Conservation (phyloP, 176 grass and related monocot species). For the Eragrostis nindensis region DNA sequence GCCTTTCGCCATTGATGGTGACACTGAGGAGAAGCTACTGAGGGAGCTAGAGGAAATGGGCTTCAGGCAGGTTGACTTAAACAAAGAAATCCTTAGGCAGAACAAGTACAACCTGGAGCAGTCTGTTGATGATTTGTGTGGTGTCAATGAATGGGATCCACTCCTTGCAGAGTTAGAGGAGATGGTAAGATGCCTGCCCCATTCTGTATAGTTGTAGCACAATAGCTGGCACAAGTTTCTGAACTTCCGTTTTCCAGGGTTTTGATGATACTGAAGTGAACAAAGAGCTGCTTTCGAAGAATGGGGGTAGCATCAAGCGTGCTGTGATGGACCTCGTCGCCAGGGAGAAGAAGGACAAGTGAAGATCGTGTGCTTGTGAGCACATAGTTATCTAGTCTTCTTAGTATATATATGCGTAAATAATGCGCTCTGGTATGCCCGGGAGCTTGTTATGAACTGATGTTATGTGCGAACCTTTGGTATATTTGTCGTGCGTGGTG, state of each 20-base stretch:
- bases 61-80: constrained; percentile 88
- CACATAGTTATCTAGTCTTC: constrained; percentile 31
- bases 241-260: constrained; percentile 51
- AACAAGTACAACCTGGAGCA: constrained; percentile 87
- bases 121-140: constrained; percentile 84
- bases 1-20: constrained; percentile 3
- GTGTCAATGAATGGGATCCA: constrained; percentile 78
- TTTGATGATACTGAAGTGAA: constrained; percentile 72
- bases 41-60: constrained; percentile 92
- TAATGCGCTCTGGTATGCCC: constrained; percentile 39
- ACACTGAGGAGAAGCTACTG: constrained; percentile 71
- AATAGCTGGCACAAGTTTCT: not conserved
- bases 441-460: constrained; percentile 29
- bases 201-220: not conserved
- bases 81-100: constrained; percentile 89
- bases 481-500: constrained; percentile 26
- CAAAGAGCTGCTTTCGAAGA: constrained; percentile 76
- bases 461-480: not conserved
- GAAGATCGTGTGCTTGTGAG: constrained; percentile 39
- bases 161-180: constrained; percentile 81
- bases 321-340: constrained; percentile 83
- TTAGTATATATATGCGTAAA: constrained; percentile 37
- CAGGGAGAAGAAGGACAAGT: constrained; percentile 66
- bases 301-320: constrained; percentile 89
- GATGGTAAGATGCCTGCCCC: constrained; percentile 58